Conservation (phyloP, 1,284 basidiomycete species). For the Hemileia vastatrix region DNA sequence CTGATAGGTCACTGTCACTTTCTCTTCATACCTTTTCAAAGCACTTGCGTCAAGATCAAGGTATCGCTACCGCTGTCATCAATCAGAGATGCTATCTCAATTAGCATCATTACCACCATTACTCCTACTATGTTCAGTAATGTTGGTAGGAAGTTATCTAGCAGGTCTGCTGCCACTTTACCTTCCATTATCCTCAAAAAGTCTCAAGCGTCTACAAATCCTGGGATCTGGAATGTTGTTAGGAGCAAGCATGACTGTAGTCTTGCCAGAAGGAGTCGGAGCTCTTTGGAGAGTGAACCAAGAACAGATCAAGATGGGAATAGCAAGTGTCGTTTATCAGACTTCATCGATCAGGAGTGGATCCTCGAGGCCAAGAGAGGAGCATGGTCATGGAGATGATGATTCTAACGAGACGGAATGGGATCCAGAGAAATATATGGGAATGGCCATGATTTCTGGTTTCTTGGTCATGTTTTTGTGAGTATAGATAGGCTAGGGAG, state of each 20-base stretch:
- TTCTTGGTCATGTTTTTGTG: conserved; percentile 38
- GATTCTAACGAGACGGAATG: conserved; percentile 3
- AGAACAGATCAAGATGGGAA: background rate
- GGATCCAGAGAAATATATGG: conserved; percentile 31
- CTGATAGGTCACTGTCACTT: no score
- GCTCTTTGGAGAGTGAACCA: conserved; percentile 20
- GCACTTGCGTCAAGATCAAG: no score
- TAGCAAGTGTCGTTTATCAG: background rate
- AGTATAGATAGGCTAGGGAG: background rate
- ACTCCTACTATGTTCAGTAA: no score
- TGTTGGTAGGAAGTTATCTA: conserved; percentile 36
- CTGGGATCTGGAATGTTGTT: conserved; percentile 39
- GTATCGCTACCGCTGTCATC: no score
- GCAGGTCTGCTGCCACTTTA: conserved; percentile 35
- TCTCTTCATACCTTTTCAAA: no score
- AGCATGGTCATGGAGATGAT: conserved; percentile 21
- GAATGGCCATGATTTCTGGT: conserved; percentile 34
- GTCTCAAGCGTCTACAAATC: conserved; percentile 37
- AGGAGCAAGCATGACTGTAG: conserved; percentile 39
- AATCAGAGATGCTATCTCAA: no score
- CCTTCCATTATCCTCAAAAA: conserved; percentile 31
- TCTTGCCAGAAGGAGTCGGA: conserved; percentile 37
- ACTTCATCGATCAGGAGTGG: background rate
- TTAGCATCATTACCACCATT: no score
- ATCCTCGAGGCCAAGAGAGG: background rate